Percentiles rank a stretch among this genome's conserved stretches.
Conservation (phyloP, 1,139 yeast species). For the Geotrichum siamense region DNA sequence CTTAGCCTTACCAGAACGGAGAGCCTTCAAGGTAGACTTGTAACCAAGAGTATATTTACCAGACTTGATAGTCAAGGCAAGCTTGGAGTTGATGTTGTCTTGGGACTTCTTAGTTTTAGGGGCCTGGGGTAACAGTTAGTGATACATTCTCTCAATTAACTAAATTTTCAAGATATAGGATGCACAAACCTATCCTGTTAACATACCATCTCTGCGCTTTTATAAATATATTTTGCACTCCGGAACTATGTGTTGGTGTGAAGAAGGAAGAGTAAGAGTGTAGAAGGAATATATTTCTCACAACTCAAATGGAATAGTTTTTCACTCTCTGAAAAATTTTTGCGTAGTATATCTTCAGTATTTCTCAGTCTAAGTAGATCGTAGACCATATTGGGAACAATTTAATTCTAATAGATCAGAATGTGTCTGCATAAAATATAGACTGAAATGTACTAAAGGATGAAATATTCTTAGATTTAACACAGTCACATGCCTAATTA, state of each 20-base stretch:
- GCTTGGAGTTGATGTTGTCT: constrained; percentile 97
- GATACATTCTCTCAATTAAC: too few relatives aligned
- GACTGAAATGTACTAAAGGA: too few relatives aligned
- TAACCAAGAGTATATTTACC: constrained; percentile 99
- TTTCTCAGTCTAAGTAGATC: constrained; percentile 1
- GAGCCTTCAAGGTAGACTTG: constrained; percentile 97
- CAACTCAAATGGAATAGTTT: too few relatives aligned
- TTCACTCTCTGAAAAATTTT: too few relatives aligned
- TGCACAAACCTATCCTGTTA: not conserved
- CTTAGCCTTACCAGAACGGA: constrained; percentile 95
- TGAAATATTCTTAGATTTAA: too few relatives aligned
- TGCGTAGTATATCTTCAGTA: too few relatives aligned
- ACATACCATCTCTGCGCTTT: constrained; percentile 14
- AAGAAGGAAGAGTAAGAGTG: constrained; percentile 1
- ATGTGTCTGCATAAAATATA: too few relatives aligned
- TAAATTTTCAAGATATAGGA: too few relatives aligned
- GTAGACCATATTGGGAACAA: too few relatives aligned
- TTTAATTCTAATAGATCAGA: too few relatives aligned
- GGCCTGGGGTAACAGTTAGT: constrained; percentile 57
- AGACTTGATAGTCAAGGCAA: constrained; percentile 96
- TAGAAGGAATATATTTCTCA: too few relatives aligned
- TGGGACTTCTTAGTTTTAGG: constrained; percentile 83
- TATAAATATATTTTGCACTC: constrained; percentile 6
- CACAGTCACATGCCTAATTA: too few relatives aligned
- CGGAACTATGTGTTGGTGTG: constrained; percentile 6